Conservation (phyloP, 106 monocot species). For the Apostasia ramifera region DNA sequence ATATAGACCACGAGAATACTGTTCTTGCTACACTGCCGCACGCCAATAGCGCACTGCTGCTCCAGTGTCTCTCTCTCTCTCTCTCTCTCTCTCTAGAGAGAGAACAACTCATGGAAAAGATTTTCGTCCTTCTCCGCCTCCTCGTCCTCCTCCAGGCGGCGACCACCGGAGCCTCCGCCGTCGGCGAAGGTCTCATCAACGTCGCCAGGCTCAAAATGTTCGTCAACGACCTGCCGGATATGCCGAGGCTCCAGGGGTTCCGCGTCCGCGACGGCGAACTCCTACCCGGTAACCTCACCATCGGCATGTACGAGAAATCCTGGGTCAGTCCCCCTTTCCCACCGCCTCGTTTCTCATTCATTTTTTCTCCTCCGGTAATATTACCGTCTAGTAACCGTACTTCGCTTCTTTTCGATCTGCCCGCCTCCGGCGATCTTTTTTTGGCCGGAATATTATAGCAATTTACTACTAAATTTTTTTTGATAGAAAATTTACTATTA, state of each 20-base stretch:
- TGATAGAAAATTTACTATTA: too few species aligned
- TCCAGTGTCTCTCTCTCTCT: too few species aligned
- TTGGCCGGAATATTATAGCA: too few species aligned
- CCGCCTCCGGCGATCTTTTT: too few species aligned
- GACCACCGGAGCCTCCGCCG: neutral
- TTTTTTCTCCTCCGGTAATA: neutral
- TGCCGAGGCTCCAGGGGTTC: constrained; percentile 48
- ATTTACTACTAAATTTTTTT: too few species aligned
- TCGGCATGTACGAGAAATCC: constrained; percentile 72
- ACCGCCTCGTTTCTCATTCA: neutral
- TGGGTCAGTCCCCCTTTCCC: constrained; percentile 44
- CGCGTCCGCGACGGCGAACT: constrained; percentile 7
- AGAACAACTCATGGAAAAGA: neutral
- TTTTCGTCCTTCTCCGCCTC: neutral
- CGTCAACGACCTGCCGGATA: constrained; percentile 62
- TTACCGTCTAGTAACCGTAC: too few species aligned
- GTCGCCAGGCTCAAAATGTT: constrained; percentile 53
- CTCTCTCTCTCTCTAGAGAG: too few species aligned
- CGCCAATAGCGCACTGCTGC: too few species aligned
- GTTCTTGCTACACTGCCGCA: too few species aligned
- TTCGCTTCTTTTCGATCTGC: too few species aligned
- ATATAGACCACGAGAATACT: too few species aligned
- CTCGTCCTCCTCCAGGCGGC: neutral
- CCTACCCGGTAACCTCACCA: constrained; percentile 48
- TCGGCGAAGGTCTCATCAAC: constrained; percentile 5